These are phyloP conservation scores for Hypoxylon trugodes DNA, from an alignment of 495 filamentous ascomycete genomes.

Conservation along the genomic window DNA sequence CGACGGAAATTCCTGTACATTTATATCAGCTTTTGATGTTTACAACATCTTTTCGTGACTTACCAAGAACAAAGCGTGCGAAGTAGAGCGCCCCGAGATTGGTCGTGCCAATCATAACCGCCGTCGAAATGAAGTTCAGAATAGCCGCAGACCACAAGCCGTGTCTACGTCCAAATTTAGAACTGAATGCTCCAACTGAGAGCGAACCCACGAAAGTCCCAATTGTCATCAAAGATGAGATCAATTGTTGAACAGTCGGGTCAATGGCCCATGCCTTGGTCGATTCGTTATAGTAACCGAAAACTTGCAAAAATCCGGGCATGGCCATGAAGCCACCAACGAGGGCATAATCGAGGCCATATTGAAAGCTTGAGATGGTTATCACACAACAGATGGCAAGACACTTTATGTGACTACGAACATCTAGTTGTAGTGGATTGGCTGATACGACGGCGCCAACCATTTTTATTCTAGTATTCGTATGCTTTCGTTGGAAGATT, in stretches of 20 bases:
- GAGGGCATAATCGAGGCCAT: constrained; percentile 50
- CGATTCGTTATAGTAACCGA: constrained; percentile 49
- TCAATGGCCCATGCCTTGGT: constrained; percentile 43
- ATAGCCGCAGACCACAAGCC: constrained; percentile 54
- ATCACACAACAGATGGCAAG: constrained; percentile 48
- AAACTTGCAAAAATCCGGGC: constrained; percentile 57
- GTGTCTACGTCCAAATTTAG: constrained; percentile 50
- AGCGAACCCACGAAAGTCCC: constrained; percentile 61
- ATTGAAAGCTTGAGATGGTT: constrained; percentile 49
- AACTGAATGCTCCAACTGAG: constrained; percentile 56
- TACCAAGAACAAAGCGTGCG: constrained; percentile 57
- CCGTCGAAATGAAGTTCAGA: constrained; percentile 53
- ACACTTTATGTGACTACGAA: constrained; percentile 44
- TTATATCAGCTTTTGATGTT: background rate
- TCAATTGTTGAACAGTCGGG: constrained; percentile 59
- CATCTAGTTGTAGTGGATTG: constrained; percentile 42
- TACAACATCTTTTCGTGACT: background rate
- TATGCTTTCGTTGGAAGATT: background rate
- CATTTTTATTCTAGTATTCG: constrained; percentile 26
- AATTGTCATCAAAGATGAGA: constrained; percentile 61
- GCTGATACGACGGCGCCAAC: constrained; percentile 37
- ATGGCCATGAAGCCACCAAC: constrained; percentile 53
- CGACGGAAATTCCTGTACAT: constrained; percentile 55
- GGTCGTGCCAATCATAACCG: constrained; percentile 59
- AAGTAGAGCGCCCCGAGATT: constrained; percentile 57